phyloP scores from a whole-genome alignment of 345 rosid genomes.

The Eutrema japonicum region DNA sequence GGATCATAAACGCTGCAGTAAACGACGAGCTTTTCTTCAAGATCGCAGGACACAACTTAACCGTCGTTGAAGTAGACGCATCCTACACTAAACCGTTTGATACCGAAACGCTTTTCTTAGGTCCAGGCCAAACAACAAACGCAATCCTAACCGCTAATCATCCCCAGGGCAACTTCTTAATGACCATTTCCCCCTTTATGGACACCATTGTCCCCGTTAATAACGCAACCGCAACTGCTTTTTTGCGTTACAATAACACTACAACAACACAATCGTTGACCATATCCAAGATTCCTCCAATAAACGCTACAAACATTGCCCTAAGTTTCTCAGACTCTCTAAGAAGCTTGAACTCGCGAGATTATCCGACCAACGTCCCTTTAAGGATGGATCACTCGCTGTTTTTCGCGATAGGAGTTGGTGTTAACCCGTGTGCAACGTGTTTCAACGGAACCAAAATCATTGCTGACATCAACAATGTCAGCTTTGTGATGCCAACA shows the following conservation, averaged over 20 bases:
- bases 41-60: conserved; percentile 63
- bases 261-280: conserved; percentile 45
- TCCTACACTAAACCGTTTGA: conserved; percentile 60
- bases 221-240: conserved; percentile 54
- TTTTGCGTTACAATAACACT: conserved; percentile 53
- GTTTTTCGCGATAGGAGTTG: conserved; percentile 58
- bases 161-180: conserved; percentile 53
- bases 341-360: conserved; percentile 65
- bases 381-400: conserved; percentile 58
- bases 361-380: conserved; percentile 61
- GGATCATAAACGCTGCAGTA: conserved; percentile 69
- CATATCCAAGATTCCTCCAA: conserved; percentile 53
- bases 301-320: conserved; percentile 60
- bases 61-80: conserved; percentile 73
- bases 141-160: conserved; percentile 58
- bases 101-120: conserved; percentile 61
- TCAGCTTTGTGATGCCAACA: conserved; percentile 67
- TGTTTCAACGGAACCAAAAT: conserved; percentile 58
- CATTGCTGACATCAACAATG: conserved; percentile 58
- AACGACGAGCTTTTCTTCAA: conserved; percentile 83
- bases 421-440: conserved; percentile 64
- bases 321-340: conserved; percentile 46
- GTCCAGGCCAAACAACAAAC: conserved; percentile 83
- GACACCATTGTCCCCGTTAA: conserved; percentile 64
- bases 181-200: conserved; percentile 78